These are phyloP conservation scores for Tuber indicum DNA, from an alignment of 495 filamentous ascomycete species.

Conservation along the genomic window DNA sequence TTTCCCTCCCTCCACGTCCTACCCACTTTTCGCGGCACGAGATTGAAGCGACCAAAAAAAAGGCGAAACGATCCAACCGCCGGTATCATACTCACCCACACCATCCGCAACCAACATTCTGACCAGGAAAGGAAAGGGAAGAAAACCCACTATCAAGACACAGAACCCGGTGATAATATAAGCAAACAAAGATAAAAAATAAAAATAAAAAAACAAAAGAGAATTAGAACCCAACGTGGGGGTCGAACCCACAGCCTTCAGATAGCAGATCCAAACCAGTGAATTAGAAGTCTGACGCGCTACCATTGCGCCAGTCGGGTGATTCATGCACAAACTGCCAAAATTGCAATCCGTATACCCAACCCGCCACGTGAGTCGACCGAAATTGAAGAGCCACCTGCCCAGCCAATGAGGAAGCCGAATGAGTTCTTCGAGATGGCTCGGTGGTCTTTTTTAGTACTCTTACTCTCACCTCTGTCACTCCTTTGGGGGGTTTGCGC, in stretches of 20 bases:
- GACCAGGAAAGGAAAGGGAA: not conserved
- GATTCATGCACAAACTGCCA: not conserved
- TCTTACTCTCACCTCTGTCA: too few species aligned
- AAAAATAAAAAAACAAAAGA: not conserved
- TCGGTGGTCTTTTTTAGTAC: too few species aligned
- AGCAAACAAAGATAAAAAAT: not conserved
- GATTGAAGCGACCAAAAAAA: too few species aligned
- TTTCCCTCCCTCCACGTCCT: too few species aligned
- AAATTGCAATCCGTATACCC: not conserved
- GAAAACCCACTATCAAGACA: too few species aligned
- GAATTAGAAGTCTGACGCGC: conserved; percentile 30
- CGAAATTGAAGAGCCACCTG: not conserved
- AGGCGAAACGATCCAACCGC: too few species aligned
- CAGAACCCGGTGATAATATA: too few species aligned
- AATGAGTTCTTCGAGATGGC: too few species aligned
- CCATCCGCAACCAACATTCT: too few species aligned
- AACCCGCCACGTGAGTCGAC: too few species aligned
- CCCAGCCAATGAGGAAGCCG: not conserved
- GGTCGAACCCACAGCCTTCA: conserved; percentile 55
- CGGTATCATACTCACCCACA: too few species aligned
- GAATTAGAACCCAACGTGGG: conserved; percentile 45
- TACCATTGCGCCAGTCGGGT: conserved; percentile 31
- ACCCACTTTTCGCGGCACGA: too few species aligned
- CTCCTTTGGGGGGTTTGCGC: not conserved
- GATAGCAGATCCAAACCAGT: conserved; percentile 37